Base-by-base conservation (phyloP, 352 stramenopile species). In the Pythium chondricola region DNA sequence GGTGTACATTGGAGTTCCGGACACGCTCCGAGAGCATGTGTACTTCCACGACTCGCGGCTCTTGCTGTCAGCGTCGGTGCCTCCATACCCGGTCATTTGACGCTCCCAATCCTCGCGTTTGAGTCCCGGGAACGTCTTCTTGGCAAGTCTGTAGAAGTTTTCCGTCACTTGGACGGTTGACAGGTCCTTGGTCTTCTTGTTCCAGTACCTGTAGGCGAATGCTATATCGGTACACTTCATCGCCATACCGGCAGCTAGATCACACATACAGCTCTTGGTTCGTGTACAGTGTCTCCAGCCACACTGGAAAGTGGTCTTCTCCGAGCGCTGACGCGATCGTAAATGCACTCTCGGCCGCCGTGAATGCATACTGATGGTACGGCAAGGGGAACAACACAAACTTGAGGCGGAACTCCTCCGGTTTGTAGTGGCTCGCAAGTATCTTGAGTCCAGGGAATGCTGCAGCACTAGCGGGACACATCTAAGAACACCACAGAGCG, bases 311-410 rank as follows among this genome's bases (percentile, higher is more conserved):
- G 26, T 51, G 44, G 25, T 65, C 46, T 2, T 67, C 57, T 35
- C 65, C 65, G 1, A 74, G 49, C 3, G 65, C 65, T 3, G 49
- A 30, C 6, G 65, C 65, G 58, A 74, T 70, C 10, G 65, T 74
- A 27, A 60, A 65, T 5, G 48, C 56, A 9, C 50, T 40, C 40
- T 74, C 52, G n/a, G 65, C 65, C 14, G 63, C 52, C 14, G 65
- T 52, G 46, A 62, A 74, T 26, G 65, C 65, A 42, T 74, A 52
- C 27, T 74, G 65, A 31, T 74, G 65, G 51, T 74, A 74, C 38
- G 65, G 65, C 31, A 74, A 42, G 14, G 65, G 65, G 44, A 74
- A 74, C 16, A 67, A 48, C 26, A 70, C 56, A 47, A 74, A 68
- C 17, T 36, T 60, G 24, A 74, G 40, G 33, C 57, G 65, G 32